Conservation (phyloP, 2,329 filamentous ascomycete genomes). For the Celoporthe dispersa region DNA sequence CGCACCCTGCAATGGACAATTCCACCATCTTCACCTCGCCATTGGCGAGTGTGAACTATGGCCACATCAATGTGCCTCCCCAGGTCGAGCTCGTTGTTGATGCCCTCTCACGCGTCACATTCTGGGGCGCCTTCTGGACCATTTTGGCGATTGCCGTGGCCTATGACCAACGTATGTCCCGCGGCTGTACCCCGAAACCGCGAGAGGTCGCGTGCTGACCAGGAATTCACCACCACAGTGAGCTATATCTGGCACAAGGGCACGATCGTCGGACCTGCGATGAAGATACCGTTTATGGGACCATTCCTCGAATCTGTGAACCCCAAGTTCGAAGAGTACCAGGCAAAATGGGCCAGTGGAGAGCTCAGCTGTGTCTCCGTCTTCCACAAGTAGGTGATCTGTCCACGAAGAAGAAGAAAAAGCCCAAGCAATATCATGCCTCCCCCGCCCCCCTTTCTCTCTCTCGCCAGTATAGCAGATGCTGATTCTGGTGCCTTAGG, state of each 20-base stretch:
- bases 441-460: too few relatives aligned
- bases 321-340: constrained; percentile 89
- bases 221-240: constrained; percentile 52
- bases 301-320: constrained; percentile 92
- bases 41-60: constrained; percentile 63
- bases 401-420: background rate
- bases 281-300: constrained; percentile 88
- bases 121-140: constrained; percentile 69
- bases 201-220: background rate
- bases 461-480: background rate
- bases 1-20: constrained; percentile 55
- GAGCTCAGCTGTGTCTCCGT: constrained; percentile 96
- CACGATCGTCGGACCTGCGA: constrained; percentile 72
- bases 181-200: background rate
- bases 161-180: constrained; percentile 87
- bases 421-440: too few relatives aligned
- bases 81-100: constrained; percentile 61
- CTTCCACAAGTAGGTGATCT: constrained; percentile 87
- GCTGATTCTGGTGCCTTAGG: constrained; percentile 49
- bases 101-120: constrained; percentile 60
- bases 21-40: constrained; percentile 70
- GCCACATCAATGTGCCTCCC: constrained; percentile 54
- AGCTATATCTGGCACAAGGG: constrained; percentile 78
- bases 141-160: constrained; percentile 72
- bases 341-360: constrained; percentile 89